Base-by-base conservation (phyloP, 192 early-diverging fungal genomes). In the Linnemannia schmuckeri region DNA sequence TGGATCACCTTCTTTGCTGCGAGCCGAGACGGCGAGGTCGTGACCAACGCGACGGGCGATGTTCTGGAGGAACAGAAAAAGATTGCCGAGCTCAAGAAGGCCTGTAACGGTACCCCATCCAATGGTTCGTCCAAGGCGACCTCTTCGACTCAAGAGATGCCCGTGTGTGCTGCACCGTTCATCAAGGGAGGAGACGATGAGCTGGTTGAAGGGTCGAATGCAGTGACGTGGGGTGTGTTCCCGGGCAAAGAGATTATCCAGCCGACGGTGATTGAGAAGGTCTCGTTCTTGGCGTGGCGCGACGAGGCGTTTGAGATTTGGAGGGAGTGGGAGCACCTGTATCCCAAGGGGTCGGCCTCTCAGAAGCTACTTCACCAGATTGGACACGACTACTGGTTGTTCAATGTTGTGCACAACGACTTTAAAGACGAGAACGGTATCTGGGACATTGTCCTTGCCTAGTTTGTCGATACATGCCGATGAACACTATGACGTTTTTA, bases 161-260 rank as follows among this genome's bases (percentile, higher is more conserved):
- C 85, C 20, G 76, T 81, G 83, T 94, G 71, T 93, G 92, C 77
- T 88, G 93, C 81, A 90, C 92, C 77, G 81, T 95, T 75, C 91
- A 88, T 82, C 9, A 74, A 73, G 46, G 80, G 74, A 42, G 22
- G n/a, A 4, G 85, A 78, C 1, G 68, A 97, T 82, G 92, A 90
- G 15, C 35, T 82, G 12, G 95, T 86, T 1, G 89, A 91, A 20
- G 81, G 88, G 2, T 92, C 94, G 37, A 96, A 95, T 88, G 96
- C 95, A 7, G 95, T 97, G 27, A 97, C 96, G 2, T 97, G 96
- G 96, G 96, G 96, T 49, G 96, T 97, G 24, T 97, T 97, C 89
- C 95, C 96, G 8, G 96, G 96, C 33, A 95, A 96, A 75, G 96
- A 97, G 83, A 96, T 97, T 82, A 90, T 97, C 55, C 96, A 97